phyloP scores from a whole-genome alignment of 2,329 filamentous ascomycete species.

The Penicillium sp. region DNA sequence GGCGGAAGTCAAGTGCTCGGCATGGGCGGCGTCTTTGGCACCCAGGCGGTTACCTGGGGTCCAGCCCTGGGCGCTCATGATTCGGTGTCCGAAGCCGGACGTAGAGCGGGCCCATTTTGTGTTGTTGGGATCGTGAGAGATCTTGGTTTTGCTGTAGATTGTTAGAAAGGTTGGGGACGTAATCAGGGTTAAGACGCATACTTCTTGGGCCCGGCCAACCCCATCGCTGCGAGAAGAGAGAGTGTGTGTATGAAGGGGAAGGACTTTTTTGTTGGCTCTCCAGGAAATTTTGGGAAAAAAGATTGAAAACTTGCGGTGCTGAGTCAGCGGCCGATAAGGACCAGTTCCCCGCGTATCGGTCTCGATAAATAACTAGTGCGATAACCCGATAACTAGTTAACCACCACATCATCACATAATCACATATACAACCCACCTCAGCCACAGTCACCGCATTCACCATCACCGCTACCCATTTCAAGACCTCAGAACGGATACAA shows the following conservation, averaged over 20 bases:
- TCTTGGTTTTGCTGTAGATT: slow-evolving; percentile 62
- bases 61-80: slow-evolving; percentile 89
- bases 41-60: slow-evolving; percentile 81
- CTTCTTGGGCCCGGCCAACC: slow-evolving; percentile 69
- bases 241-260: neutral
- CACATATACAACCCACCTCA: slow-evolving; percentile 1
- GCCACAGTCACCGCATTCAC: neutral
- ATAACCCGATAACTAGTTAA: neutral
- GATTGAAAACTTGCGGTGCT: slow-evolving; percentile 10
- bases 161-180: slow-evolving; percentile 3
- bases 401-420: neutral
- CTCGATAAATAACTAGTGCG: neutral
- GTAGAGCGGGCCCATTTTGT: slow-evolving; percentile 86
- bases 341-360: neutral
- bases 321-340: slow-evolving; percentile 26
- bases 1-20: slow-evolving; percentile 74
- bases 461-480: neutral
- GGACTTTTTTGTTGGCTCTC: neutral
- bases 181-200: slow-evolving; percentile 40
- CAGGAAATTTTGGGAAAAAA: slow-evolving; percentile 1
- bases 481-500: neutral
- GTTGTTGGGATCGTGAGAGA: slow-evolving; percentile 92
- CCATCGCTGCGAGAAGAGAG: slow-evolving; percentile 52
- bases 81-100: slow-evolving; percentile 82
- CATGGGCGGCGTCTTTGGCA: slow-evolving; percentile 71